Base-by-base conservation (phyloP, 306 rosid genomes). In the Fragaria vesca region DNA sequence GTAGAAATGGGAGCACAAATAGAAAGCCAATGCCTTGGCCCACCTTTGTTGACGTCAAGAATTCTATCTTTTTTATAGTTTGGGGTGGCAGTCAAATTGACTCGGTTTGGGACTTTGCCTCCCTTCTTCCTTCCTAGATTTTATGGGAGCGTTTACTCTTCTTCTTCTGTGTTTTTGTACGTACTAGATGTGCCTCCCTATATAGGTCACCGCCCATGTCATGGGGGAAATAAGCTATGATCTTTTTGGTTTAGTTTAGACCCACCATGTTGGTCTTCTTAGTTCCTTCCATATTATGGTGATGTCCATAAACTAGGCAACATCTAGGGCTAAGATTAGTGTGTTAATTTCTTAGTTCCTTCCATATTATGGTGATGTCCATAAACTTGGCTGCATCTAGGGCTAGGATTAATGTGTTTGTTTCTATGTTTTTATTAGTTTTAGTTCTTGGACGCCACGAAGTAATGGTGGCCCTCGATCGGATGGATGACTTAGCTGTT, bases 31-130 rank as follows among this genome's bases (percentile, higher is more conserved):
- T 63, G 7, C 48, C n/a, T 10, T 54, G 43, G 67, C 74, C 26
- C 72, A 45, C 76, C 28, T 42, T 17, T 43, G 46, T 75, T 69
- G 80, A 69, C 80, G 6, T 57, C 21, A 58, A 67, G 21, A 0
- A 54, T 18, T 43, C 36, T 8, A 3, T 1, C 18, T 40, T 16
- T 16, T n/a, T 70, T 46, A 26, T 28, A 18, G 8, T 17, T 5
- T 24, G 8, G 66, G 34, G 32, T 8, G 69, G 21, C 43, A 8
- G 68, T 65, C 46, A 65, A 65, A 46, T 70, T 24, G 20, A 47
- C 74, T 69, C 16, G 17, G 34, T 26, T 60, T 26, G 2, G 38
- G 66, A 28, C 18, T 12, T 24, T 61, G 66, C 66, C 12, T 61
- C 16, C 36, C 66, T 7, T 26, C 66, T 60, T 60, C 66, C 18